These are phyloP conservation scores for Coprinopsis cinerea DNA, from an alignment of 768 basidiomycete genomes.

Conservation along the genomic window DNA sequence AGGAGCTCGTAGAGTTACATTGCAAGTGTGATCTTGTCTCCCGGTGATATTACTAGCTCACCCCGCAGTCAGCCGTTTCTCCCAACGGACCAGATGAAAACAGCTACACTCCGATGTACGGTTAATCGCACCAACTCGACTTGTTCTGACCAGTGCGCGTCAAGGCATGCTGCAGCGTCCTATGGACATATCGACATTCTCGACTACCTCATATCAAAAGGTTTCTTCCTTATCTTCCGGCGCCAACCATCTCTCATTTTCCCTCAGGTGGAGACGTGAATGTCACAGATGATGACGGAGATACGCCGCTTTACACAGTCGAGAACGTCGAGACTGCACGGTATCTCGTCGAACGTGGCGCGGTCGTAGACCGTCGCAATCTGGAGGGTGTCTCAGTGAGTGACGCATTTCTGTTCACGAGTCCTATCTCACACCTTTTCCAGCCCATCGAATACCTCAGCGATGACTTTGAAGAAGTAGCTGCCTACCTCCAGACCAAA, in stretches of 20 bases:
- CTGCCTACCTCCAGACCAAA: conserved; percentile 50
- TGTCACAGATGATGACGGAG: conserved; percentile 78
- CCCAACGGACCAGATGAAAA: conserved; percentile 65
- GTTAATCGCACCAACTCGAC: conserved; percentile 12
- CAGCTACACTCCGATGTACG: conserved; percentile 81
- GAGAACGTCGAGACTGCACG: conserved; percentile 75
- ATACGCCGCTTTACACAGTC: conserved; percentile 89
- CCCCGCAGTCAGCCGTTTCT: conserved; percentile 42
- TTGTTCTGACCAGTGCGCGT: conserved; percentile 13
- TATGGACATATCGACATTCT: conserved; percentile 78
- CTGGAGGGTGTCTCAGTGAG: conserved; percentile 70
- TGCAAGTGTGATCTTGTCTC: conserved; percentile 35
- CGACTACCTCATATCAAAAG: conserved; percentile 70
- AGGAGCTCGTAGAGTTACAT: conserved; percentile 58
- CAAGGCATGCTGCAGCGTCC: conserved; percentile 90
- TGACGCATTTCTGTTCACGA: background rate
- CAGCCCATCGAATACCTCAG: conserved; percentile 67
- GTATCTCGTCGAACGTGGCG: conserved; percentile 77
- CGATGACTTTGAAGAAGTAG: conserved; percentile 67
- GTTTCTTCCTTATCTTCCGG: conserved; percentile 26
- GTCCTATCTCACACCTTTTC: conserved; percentile 8
- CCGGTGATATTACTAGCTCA: background rate
- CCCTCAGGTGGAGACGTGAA: conserved; percentile 90
- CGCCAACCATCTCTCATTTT: too few species aligned
- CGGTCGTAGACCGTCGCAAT: conserved; percentile 56